Percentiles rank a stretch among this genome's conserved stretches.
phyloP scores from a whole-genome alignment of 2,329 filamentous ascomycete species.

The Xylaria digitata region DNA sequence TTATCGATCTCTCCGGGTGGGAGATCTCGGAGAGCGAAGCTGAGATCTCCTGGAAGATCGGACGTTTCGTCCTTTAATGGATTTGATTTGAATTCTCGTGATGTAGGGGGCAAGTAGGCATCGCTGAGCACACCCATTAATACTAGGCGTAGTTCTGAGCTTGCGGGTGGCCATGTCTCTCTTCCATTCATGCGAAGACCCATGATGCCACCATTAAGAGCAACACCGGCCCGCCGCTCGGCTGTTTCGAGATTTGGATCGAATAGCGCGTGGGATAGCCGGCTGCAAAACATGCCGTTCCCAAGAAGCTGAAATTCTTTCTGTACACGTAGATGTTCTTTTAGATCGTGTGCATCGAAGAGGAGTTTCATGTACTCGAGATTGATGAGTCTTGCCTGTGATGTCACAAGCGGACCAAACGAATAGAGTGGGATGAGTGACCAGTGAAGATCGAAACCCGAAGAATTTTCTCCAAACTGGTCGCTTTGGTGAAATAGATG shows the following conservation, averaged over 20 bases:
- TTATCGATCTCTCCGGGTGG: slow-evolving; percentile 80
- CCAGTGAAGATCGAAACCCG: slow-evolving; percentile 63
- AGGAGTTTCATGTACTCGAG: slow-evolving; percentile 79
- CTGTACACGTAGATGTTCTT: slow-evolving; percentile 78
- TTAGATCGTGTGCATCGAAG: slow-evolving; percentile 78
- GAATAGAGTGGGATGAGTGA: slow-evolving; percentile 76
- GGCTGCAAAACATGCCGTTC: slow-evolving; percentile 84
- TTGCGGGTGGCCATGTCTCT: slow-evolving; percentile 91
- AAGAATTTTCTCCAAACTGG: slow-evolving; percentile 33
- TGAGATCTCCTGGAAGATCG: slow-evolving; percentile 74
- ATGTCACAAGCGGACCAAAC: slow-evolving; percentile 77
- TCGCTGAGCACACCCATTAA: slow-evolving; percentile 88
- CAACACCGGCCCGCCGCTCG: slow-evolving; percentile 76
- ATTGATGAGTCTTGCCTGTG: slow-evolving; percentile 82
- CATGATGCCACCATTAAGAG: slow-evolving; percentile 77
- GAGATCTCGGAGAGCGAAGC: slow-evolving; percentile 87
- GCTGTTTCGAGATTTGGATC: slow-evolving; percentile 83
- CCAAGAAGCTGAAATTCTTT: slow-evolving; percentile 85
- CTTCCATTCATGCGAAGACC: slow-evolving; percentile 85
- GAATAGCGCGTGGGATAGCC: slow-evolving; percentile 85
- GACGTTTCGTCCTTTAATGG: slow-evolving; percentile 49
- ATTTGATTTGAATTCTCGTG: slow-evolving; percentile 40
- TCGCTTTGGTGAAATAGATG: slow-evolving; percentile 51
- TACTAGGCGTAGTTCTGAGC: slow-evolving; percentile 89
- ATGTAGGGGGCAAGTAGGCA: slow-evolving; percentile 63